phyloP scores from a whole-genome alignment of 75 land plant species.

The Pinus taeda region DNA sequence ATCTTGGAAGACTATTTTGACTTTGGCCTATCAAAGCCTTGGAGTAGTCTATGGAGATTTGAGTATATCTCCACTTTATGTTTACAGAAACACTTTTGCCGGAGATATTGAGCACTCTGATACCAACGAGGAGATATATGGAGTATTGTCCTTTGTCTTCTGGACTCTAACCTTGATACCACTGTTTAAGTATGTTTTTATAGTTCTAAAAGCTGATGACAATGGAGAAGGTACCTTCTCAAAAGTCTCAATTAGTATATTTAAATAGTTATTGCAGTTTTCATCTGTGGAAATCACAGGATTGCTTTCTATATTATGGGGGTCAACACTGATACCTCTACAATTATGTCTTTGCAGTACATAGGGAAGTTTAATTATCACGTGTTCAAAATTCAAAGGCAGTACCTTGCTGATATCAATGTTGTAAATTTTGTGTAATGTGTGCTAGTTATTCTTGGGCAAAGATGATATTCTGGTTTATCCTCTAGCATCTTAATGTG shows the following conservation, averaged over 20 bases:
- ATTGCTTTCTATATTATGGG: not conserved
- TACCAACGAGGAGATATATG: conserved; percentile 34
- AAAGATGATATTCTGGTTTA: not conserved
- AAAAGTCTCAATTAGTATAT: not conserved
- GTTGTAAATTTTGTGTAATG: not conserved
- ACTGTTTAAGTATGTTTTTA: conserved; percentile 33
- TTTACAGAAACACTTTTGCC: conserved; percentile 35
- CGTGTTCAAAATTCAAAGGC: not conserved
- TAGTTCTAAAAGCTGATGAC: conserved; percentile 43
- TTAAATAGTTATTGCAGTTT: not conserved
- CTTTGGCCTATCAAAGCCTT: conserved; percentile 39
- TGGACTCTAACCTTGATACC: conserved; percentile 43
- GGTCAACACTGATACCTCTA: not conserved
- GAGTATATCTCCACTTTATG: conserved; percentile 43
- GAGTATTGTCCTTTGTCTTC: conserved; percentile 39
- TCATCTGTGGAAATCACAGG: not conserved
- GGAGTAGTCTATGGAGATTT: conserved; percentile 51
- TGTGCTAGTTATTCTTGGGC: not conserved
- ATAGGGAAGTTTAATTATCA: not conserved
- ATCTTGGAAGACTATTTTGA: conserved; percentile 23
- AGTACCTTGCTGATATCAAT: not conserved
- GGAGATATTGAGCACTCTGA: conserved; percentile 23
- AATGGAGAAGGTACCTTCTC: conserved; percentile 40
- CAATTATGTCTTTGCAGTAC: not conserved
- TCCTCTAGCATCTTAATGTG: not conserved